Percentiles rank a stretch among this genome's conserved stretches.
phyloP scores from a whole-genome alignment of 2,329 filamentous ascomycete genomes.

The Cyphellophora europaea region DNA sequence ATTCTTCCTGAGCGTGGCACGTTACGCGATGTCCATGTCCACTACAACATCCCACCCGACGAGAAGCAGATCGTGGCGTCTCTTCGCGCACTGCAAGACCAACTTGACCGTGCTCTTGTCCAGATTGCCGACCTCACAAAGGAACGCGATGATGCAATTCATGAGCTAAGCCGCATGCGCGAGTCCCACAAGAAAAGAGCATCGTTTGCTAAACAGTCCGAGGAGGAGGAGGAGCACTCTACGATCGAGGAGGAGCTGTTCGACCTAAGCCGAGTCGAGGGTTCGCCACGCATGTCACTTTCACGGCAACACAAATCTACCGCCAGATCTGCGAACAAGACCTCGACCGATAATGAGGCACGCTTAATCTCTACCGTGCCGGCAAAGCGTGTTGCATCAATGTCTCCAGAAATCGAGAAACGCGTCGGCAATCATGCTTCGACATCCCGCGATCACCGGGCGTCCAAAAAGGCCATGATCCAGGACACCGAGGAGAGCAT shows the following conservation, averaged over 20 bases:
- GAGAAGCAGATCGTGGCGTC: slow-evolving; percentile 21
- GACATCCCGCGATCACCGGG: background rate
- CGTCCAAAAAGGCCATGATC: background rate
- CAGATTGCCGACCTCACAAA: slow-evolving; percentile 17
- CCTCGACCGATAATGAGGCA: slow-evolving; percentile 16
- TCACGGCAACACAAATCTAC: background rate
- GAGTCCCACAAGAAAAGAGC: slow-evolving; percentile 10
- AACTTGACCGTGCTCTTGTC: slow-evolving; percentile 18
- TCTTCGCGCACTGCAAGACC: slow-evolving; percentile 17
- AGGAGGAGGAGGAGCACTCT: background rate
- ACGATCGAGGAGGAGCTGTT: slow-evolving; percentile 18
- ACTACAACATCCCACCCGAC: slow-evolving; percentile 17
- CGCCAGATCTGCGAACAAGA: slow-evolving; percentile 3
- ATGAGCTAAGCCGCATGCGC: slow-evolving; percentile 16
- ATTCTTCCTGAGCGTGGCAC: slow-evolving; percentile 17
- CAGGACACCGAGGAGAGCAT: slow-evolving; percentile 17
- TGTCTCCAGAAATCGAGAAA: background rate
- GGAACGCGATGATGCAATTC: slow-evolving; percentile 17
- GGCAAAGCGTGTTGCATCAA: slow-evolving; percentile 4
- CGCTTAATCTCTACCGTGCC: slow-evolving; percentile 13
- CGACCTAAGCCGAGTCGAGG: slow-evolving; percentile 12
- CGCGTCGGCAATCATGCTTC: too few species aligned
- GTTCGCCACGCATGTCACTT: background rate
- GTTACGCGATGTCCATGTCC: slow-evolving; percentile 16
- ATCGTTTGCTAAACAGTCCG: slow-evolving; percentile 5